Evolutionary conservation across 805 yeast genomes (phyloP).

Genomic region (Nakazawaea siamensis): DNA sequence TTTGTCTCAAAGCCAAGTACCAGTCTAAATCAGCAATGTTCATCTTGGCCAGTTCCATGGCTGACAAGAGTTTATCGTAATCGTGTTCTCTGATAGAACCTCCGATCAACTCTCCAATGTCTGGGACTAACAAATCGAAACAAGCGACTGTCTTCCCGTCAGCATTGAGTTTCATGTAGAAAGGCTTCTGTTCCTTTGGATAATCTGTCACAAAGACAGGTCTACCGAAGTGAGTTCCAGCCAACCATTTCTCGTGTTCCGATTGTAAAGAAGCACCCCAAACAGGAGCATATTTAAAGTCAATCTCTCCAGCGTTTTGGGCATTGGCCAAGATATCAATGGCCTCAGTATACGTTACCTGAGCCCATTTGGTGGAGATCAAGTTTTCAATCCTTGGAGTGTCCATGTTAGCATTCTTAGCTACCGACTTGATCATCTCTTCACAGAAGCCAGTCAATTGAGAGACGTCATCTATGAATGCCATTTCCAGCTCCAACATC

Average conservation of each 20-base stretch:
- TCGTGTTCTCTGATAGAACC: conserved; percentile 87
- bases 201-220: conserved; percentile 91
- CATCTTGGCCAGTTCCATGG: conserved; percentile 51
- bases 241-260: conserved; percentile 89
- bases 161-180: conserved; percentile 69
- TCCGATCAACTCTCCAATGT: conserved; percentile 88
- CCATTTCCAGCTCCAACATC: conserved; percentile 93
- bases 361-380: conserved; percentile 39
- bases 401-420: conserved; percentile 20
- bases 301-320: conserved; percentile 20
- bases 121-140: conserved; percentile 84
- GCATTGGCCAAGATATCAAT: conserved; percentile 38
- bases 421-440: conserved; percentile 52
- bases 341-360: conserved; percentile 73
- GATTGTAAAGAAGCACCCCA: conserved; percentile 75
- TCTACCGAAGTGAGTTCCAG: conserved; percentile 54
- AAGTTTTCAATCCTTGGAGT: conserved; percentile 25
- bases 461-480: conserved; percentile 48
- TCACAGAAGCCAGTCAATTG: conserved; percentile 65
- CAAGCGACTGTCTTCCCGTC: conserved; percentile 68
- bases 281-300: conserved; percentile 34
- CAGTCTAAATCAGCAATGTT: conserved; percentile 54
- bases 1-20: conserved; percentile 67
- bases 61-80: conserved; percentile 33
- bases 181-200: conserved; percentile 74